Evolutionary conservation across 805 yeast species (phyloP).

Genomic region (Myxozyma kluyveri): DNA sequence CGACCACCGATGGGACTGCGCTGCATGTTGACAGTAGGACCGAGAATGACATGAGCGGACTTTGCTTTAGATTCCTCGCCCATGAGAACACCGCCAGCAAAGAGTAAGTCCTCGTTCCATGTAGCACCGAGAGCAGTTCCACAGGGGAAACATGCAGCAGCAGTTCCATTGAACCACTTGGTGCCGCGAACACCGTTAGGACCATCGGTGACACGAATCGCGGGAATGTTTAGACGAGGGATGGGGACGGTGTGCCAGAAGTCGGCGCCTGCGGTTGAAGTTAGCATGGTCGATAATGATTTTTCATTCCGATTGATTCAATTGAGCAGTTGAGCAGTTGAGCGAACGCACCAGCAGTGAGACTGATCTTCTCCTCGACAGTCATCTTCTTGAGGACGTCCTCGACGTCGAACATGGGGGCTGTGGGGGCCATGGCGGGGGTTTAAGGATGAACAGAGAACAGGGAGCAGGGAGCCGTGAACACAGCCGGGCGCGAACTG

Average conservation of each 20-base stretch:
- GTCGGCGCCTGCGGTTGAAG: not conserved
- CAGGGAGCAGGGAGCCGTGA: too few species aligned
- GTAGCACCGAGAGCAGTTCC: conserved; percentile 61
- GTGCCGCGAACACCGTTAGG: conserved; percentile 66
- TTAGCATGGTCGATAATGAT: too few species aligned
- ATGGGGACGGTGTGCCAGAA: conserved; percentile 49
- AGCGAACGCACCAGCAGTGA: conserved; percentile 39
- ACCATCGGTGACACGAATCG: conserved; percentile 53
- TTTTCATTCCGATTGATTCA: not conserved
- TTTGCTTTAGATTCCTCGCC: conserved; percentile 55
- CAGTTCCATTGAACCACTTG: conserved; percentile 49
- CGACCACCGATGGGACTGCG: conserved; percentile 61
- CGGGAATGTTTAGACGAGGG: conserved; percentile 45
- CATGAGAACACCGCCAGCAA: conserved; percentile 52
- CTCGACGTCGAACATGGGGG: not conserved
- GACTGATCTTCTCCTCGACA: conserved; percentile 35
- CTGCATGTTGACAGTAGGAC: conserved; percentile 53
- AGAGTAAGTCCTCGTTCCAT: conserved; percentile 50
- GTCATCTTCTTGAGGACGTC: conserved; percentile 30
- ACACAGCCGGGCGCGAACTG: too few species aligned
- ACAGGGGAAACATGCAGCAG: conserved; percentile 58
- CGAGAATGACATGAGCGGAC: conserved; percentile 50
- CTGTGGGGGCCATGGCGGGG: too few species aligned
- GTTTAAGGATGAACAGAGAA: too few species aligned
- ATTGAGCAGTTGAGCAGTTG: not conserved